Conservation (phyloP, 129 eudicot genomes). For the Flaveria linearis region DNA sequence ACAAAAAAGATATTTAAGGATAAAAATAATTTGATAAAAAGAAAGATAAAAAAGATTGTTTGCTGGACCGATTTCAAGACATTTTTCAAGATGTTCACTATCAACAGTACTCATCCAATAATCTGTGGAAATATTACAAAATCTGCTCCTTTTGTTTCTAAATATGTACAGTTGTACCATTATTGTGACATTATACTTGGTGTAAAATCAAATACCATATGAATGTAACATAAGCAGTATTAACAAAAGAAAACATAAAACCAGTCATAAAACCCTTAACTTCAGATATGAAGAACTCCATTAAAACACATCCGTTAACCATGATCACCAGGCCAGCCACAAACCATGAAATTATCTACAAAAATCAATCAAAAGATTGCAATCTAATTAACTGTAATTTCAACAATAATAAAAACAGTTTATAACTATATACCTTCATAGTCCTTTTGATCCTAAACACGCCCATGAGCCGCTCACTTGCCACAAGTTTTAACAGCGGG, state of each 20-base stretch:
- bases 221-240: constrained; percentile 54
- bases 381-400: not conserved
- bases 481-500: constrained; percentile 65
- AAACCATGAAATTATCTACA: constrained; percentile 58
- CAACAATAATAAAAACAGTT: not conserved
- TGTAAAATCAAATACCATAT: constrained; percentile 48
- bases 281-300: constrained; percentile 58
- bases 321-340: constrained; percentile 72
- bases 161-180: not conserved
- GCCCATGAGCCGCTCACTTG: constrained; percentile 70
- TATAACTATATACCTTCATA: constrained; percentile 43
- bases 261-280: constrained; percentile 59
- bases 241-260: constrained; percentile 44
- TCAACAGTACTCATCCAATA: too few species aligned
- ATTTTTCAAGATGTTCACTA: too few species aligned
- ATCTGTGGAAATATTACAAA: too few species aligned
- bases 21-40: too few species aligned
- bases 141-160: too few species aligned
- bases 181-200: not conserved
- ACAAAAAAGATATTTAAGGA: too few species aligned
- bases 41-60: too few species aligned
- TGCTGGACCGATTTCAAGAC: too few species aligned
- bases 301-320: constrained; percentile 63
- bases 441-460: constrained; percentile 49
- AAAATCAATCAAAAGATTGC: not conserved